Base-by-base conservation (phyloP, 768 basidiomycete species). In the Termitomyces sp. region DNA sequence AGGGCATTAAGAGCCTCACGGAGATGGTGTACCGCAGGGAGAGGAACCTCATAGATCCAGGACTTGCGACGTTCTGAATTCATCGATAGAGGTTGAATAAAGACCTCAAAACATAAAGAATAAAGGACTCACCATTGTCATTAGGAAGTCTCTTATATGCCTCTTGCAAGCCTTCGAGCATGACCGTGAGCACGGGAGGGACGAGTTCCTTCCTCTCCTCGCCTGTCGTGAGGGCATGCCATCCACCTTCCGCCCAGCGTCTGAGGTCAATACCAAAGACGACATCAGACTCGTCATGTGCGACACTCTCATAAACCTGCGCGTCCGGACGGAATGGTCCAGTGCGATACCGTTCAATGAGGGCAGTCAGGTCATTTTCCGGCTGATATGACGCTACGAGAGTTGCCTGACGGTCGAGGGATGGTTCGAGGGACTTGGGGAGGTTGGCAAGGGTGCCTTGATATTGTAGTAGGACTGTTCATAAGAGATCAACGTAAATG, bases 41-140 rank as follows among this genome's bases (percentile, higher is more conserved):
- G 80, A 1, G 95, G 94, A 4, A 92, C 90, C 65, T 98, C 93
- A 72, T 97, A 98, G 54, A 98, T 91, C 95, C 95, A 98, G 4
- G 88, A 76, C 75, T 89, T 93, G 58, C 95, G 86, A 68, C 85
- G 89, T 69, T 95, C 95, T 87, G 33, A n/a, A 24, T 47, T 16
- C 10, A 33, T 53, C 4, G 27, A 22, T 20, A 39, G 14, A 26
- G 4, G 5, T 36, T 40, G 13, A 36, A 22, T 44, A 5, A n/a
- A 27, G 32, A 34, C 8, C 16, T 24, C 5, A 7, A 39, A 13
- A 52, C 4, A 20, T 45, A 7, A 53, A 37, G 56, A 52, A 42
- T 24, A 2, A 26, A 51, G 37, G 13, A 50, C 83, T 67, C 57
- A 90, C 90, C 87, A 30, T 74, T 74, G 62, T 96, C 89, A 53